Percentiles rank a stretch among this genome's conserved stretches.
Evolutionary conservation across 1,284 basidiomycete genomes (phyloP).

Genomic region (Heimioporus retisporus): DNA sequence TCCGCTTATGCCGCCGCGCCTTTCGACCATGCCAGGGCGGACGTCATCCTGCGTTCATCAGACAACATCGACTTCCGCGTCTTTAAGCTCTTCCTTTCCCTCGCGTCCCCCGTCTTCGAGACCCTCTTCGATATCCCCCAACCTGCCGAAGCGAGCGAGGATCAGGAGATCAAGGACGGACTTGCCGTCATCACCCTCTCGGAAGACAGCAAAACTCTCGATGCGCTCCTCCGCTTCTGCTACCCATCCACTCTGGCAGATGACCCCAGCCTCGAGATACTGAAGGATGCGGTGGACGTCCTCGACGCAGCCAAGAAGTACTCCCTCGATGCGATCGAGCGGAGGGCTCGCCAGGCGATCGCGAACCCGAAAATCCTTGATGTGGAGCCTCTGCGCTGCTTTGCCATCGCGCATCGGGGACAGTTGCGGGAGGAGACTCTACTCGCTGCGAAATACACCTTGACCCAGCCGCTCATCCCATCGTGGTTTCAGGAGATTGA

Average conservation of each 20-base stretch:
- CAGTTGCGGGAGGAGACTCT: slow-evolving; percentile 19
- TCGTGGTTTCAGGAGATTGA: slow-evolving; percentile 20
- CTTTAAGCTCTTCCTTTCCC: slow-evolving; percentile 47
- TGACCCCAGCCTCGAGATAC: slow-evolving; percentile 24
- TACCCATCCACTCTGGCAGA: slow-evolving; percentile 36
- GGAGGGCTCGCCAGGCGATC: slow-evolving; percentile 19
- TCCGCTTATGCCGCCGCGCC: slow-evolving; percentile 23
- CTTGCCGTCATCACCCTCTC: slow-evolving; percentile 29
- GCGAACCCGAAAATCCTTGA: slow-evolving; percentile 26
- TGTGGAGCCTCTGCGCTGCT: slow-evolving; percentile 27
- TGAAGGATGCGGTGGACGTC: slow-evolving; percentile 23
- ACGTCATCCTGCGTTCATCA: slow-evolving; percentile 51
- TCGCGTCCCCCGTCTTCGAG: slow-evolving; percentile 52
- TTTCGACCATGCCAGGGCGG: slow-evolving; percentile 34
- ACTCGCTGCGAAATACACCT: slow-evolving; percentile 24
- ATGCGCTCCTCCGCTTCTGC: slow-evolving; percentile 33
- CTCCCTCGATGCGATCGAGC: slow-evolving; percentile 27
- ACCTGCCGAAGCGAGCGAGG: slow-evolving; percentile 24
- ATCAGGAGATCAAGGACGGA: slow-evolving; percentile 29
- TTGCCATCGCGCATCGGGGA: slow-evolving; percentile 27
- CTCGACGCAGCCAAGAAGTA: slow-evolving; percentile 34
- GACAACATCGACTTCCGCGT: slow-evolving; percentile 48
- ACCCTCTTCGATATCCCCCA: slow-evolving; percentile 56
- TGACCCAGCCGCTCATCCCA: slow-evolving; percentile 26
- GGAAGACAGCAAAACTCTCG: slow-evolving; percentile 27